These are phyloP conservation scores for Aspergillus neoniger DNA, from an alignment of 2,329 filamentous ascomycete species.

Conservation along the genomic window DNA sequence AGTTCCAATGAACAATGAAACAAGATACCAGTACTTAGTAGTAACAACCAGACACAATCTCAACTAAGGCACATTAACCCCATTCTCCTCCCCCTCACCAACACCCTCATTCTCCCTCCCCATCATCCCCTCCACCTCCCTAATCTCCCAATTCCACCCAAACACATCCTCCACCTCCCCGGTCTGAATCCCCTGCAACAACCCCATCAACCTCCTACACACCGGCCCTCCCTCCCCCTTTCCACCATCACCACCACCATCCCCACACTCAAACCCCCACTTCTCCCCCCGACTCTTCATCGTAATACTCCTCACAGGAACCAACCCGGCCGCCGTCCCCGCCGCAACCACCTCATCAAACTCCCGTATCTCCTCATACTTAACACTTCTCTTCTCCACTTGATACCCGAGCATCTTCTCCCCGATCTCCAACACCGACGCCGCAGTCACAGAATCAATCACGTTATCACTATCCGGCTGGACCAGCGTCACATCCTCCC, in stretches of 20 bases:
- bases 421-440: slow-evolving; percentile 75
- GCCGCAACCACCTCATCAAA: slow-evolving; percentile 86
- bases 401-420: slow-evolving; percentile 74
- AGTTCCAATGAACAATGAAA: too few species aligned
- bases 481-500: slow-evolving; percentile 65
- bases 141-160: slow-evolving; percentile 63
- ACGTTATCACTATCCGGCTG: slow-evolving; percentile 87
- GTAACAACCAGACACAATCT: too few species aligned
- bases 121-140: slow-evolving; percentile 30
- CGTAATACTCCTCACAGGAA: slow-evolving; percentile 89
- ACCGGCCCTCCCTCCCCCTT: slow-evolving; percentile 62
- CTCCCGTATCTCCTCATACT: slow-evolving; percentile 61
- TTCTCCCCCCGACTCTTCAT: slow-evolving; percentile 61
- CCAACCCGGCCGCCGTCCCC: slow-evolving; percentile 85
- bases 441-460: slow-evolving; percentile 82
- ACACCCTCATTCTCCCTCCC: slow-evolving; percentile 24
- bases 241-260: slow-evolving; percentile 37
- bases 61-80: slow-evolving; percentile 28
- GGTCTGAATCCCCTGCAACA: slow-evolving; percentile 81
- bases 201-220: slow-evolving; percentile 70
- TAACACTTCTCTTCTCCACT: slow-evolving; percentile 70
- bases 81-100: slow-evolving; percentile 22
- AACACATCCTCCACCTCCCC: slow-evolving; percentile 77
- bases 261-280: slow-evolving; percentile 54
- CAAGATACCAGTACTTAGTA: too few species aligned